Evolutionary conservation across 768 basidiomycete genomes (phyloP), one percentile per base, ranked within the genome.

Genomic region (Pleurotus salmoneostramineus): DNA sequence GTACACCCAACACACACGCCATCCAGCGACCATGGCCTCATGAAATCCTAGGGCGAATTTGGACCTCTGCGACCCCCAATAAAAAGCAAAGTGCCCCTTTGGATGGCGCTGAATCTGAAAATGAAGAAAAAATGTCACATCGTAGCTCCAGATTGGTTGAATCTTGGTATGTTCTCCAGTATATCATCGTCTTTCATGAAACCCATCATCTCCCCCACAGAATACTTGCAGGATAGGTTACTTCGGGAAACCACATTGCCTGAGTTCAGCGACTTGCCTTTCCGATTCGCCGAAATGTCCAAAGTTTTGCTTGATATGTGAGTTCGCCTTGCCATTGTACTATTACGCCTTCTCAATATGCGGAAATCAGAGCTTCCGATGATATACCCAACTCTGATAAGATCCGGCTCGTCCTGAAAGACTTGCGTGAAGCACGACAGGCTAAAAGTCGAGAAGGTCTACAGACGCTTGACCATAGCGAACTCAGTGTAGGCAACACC

Each of bases 61-160:
- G 97, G 97, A 2, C 96, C 97, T 15, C 83, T 99, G 55, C 79
- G 88, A 5, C 95, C 97, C 1, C 96, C 96, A 4, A 81, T 84
- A 58, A 89, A 90, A 69, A 80, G 88, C 37, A 81, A 81, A 62
- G 84, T 98, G n/a, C 97, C 97, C 0, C 75, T 98, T 3, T 99
- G 97, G 97, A 88, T 99, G 78, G 97, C 96, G 0, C 76, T 91
- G 2, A 93, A 96, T 66, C 76, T 98, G 50, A 99, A 99, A 74
- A 69, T 87, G 66, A 97, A 98, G 78, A 90, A 91, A 69, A 95
- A 95, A 72, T 98, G 96, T 61, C 87, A 92, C 63, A 93, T 99
- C 50, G 79, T 98, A 11, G 80, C 93, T 1, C 97, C 97, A 3
- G 79, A 82, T 33, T 99, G 97, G 97, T 76, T 99, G 32, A 84